A percentile compares a stretch with the other conserved stretches of the same genome.
Conservation (phyloP, 1,139 yeast genomes). For the Hemisphaericaspora subhashii region DNA sequence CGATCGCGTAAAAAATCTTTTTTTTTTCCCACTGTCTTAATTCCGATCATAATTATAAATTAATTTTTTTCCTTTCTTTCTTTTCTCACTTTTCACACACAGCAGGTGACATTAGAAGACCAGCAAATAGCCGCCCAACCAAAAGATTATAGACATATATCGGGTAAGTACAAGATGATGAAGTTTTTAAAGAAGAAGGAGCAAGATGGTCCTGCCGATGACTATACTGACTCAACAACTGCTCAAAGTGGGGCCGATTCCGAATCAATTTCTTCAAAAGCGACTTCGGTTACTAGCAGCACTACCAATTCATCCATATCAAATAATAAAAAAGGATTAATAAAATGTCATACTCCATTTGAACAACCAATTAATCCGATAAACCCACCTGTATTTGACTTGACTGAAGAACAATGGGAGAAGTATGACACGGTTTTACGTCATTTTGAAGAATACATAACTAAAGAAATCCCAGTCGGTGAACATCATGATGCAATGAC, state of each 20-base stretch:
- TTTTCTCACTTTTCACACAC: slow-evolving; percentile 2
- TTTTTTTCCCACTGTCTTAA: no score
- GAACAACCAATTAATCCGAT: slow-evolving; percentile 41
- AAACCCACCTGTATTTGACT: slow-evolving; percentile 28
- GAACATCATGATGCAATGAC: slow-evolving; percentile 21
- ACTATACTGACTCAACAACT: slow-evolving; percentile 3
- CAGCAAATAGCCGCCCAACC: no score
- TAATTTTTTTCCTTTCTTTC: no score
- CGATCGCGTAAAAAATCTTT: no score
- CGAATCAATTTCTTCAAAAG: slow-evolving; percentile 18
- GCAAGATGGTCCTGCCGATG: slow-evolving; percentile 9
- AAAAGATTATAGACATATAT: neutral
- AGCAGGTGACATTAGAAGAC: no score
- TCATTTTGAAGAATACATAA: slow-evolving; percentile 24
- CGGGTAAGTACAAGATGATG: slow-evolving; percentile 10
- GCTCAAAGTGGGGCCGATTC: slow-evolving; percentile 12
- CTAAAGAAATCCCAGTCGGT: slow-evolving; percentile 24
- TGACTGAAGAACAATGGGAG: slow-evolving; percentile 28
- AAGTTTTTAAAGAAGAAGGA: slow-evolving; percentile 21
- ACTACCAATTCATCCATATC: slow-evolving; percentile 7
- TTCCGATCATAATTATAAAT: no score
- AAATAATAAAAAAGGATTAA: slow-evolving; percentile 17
- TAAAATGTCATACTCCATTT: slow-evolving; percentile 42
- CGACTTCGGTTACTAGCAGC: slow-evolving; percentile 14
- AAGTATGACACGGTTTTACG: slow-evolving; percentile 28